These are phyloP conservation scores for Saccharomyces paradoxus DNA, from an alignment of 805 yeast species.

Conservation along the genomic window DNA sequence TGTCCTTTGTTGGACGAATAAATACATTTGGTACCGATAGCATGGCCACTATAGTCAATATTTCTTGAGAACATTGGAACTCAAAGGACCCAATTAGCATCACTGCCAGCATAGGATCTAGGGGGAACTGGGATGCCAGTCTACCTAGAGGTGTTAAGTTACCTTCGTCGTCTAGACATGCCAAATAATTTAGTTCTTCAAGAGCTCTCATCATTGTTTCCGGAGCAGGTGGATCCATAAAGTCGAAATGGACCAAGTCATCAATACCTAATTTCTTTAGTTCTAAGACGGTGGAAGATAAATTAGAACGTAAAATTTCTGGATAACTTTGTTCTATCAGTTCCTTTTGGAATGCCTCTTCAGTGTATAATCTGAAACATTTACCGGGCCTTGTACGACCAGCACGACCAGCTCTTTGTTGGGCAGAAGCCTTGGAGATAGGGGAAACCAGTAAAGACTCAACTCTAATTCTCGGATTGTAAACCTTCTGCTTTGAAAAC, in stretches of 20 bases:
- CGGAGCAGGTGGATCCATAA: constrained; percentile 99
- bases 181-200: constrained; percentile 85
- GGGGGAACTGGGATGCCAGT: constrained; percentile 83
- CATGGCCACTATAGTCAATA: constrained; percentile 81
- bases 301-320: constrained; percentile 83
- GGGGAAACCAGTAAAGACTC: constrained; percentile 92
- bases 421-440: constrained; percentile 93
- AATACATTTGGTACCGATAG: constrained; percentile 91
- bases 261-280: constrained; percentile 90
- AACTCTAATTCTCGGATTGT: constrained; percentile 91
- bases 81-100: constrained; percentile 83
- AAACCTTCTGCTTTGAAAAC: constrained; percentile 90
- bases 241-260: constrained; percentile 94
- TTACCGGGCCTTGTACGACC: constrained; percentile 99
- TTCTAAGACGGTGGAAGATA: constrained; percentile 86
- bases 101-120: constrained; percentile 93
- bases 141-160: constrained; percentile 83
- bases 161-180: constrained; percentile 88
- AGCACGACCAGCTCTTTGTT: constrained; percentile 99
- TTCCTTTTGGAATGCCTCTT: constrained; percentile 91
- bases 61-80: constrained; percentile 80
- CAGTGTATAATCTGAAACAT: constrained; percentile 92
- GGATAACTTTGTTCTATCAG: constrained; percentile 93
- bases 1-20: constrained; percentile 82
- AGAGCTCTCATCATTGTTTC: constrained; percentile 99